A percentile compares a stretch with the other conserved stretches of the same genome.
Evolutionary conservation across 1,139 yeast species (phyloP).

Genomic region (Wickerhamomyces sp.): DNA sequence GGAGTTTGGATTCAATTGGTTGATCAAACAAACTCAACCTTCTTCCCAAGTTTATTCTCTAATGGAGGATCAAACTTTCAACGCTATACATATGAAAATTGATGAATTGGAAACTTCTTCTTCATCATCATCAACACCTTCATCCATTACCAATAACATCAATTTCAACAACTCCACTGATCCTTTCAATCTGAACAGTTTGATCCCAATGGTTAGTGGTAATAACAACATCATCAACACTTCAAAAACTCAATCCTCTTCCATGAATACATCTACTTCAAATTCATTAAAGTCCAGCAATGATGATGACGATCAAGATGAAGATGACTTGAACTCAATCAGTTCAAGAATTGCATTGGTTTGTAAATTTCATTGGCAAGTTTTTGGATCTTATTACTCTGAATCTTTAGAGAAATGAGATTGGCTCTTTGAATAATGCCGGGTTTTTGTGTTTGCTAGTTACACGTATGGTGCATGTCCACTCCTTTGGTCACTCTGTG

Average conservation of each 20-base stretch:
- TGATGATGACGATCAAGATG: constrained; percentile 11
- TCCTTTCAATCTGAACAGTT: constrained; percentile 1
- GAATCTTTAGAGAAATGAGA: background rate
- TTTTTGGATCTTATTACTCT: constrained; percentile 52
- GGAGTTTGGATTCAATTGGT: constrained; percentile 74
- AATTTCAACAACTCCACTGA: background rate
- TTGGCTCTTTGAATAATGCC: background rate
- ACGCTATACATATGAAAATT: constrained; percentile 20
- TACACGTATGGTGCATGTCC: no score
- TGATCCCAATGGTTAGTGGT: constrained; percentile 20
- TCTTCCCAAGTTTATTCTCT: constrained; percentile 72
- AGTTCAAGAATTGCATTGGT: constrained; percentile 36
- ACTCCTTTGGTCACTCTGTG: background rate
- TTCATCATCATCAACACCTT: no score
- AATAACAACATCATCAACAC: constrained; percentile 18
- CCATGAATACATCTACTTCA: constrained; percentile 5
- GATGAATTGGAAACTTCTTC: constrained; percentile 27
- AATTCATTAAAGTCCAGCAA: constrained; percentile 5
- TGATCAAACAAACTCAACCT: constrained; percentile 82
- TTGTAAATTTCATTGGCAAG: constrained; percentile 69
- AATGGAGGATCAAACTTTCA: constrained; percentile 65
- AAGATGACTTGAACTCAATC: constrained; percentile 19
- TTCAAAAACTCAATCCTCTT: background rate
- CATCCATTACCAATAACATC: background rate
- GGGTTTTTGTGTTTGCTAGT: background rate